Conservation (phyloP, 163 green algal genomes). For the Coccomyxa subellipsoidea region DNA sequence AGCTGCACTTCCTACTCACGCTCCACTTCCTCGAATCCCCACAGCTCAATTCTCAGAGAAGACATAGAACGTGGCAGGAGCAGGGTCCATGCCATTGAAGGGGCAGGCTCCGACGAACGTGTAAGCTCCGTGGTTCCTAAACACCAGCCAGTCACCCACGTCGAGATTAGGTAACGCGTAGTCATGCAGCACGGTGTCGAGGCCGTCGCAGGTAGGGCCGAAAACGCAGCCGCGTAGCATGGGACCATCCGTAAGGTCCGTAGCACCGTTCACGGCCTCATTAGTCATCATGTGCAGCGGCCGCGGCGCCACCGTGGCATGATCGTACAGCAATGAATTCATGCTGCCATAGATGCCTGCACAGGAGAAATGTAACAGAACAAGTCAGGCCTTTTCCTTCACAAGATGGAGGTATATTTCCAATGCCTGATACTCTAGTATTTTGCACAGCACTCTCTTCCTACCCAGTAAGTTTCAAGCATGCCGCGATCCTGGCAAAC, state of each 20-base stretch:
- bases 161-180: constrained; percentile 75
- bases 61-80: constrained; percentile 47
- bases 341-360: constrained; percentile 76
- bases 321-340: constrained; percentile 84
- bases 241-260: background rate
- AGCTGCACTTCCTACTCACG: too few species aligned
- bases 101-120: constrained; percentile 86
- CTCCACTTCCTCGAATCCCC: too few species aligned
- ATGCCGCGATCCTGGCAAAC: too few species aligned
- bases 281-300: background rate
- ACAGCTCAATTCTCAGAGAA: constrained; percentile 22
- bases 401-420: background rate
- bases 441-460: too few species aligned
- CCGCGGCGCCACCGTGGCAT: constrained; percentile 43
- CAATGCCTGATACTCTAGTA: background rate
- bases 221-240: constrained; percentile 57
- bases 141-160: constrained; percentile 92
- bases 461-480: too few species aligned
- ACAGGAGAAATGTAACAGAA: background rate
- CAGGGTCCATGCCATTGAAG: constrained; percentile 79
- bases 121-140: constrained; percentile 92
- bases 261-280: background rate
- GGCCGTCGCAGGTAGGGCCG: constrained; percentile 94
- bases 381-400: background rate
- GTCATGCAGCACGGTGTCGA: constrained; percentile 68